Base-by-base conservation (phyloP, 169 alveolate genomes). In the Perkinsus chesapeaki region DNA sequence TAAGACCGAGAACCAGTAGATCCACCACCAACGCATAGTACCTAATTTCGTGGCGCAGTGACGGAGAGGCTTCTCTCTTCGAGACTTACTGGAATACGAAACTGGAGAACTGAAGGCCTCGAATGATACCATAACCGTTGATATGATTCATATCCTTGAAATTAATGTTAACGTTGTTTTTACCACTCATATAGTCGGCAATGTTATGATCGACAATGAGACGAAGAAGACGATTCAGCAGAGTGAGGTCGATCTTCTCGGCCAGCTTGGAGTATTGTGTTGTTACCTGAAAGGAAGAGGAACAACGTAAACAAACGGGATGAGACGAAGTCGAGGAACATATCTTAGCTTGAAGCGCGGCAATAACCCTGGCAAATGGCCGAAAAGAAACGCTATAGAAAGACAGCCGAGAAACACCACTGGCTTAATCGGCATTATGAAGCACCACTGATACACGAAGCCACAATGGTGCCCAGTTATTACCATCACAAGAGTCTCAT, bases 81-180 rank as follows among this genome's bases (percentile, higher is more conserved):
- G 82, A 7, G 12, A 60, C 82, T 96, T 97, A 99, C 96, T 98
- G 99, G 97, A 98, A 98, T 37, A 99, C 99, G 96, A 99, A 99
- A 91, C 99, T 97, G 1, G 99, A 97, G 94, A 99, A 99, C 95
- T 99, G 99, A 39, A 99, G 96, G 1, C 99, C 99, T 91, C 99
- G 96, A 48, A 99, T 98, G 47, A 99, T 96, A 10, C 99, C 99
- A 96, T 98, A 99, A 37, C 99, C 97, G 96, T 99, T 99, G 39
- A 99, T 97, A 96, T 99, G 99, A 93, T 97, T 97, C 99, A 99
- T 99, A 96, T 99, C 99, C 92, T 99, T 99, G 97, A 98, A 99
- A 91, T 98, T 95, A 36, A 99, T 96, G 92, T 97, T 98, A 7
- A 99, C 99, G 96, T 99, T 99, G 97, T 99, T 99, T 95, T 99